Percentiles rank a stretch among this genome's conserved stretches.
phyloP scores from a whole-genome alignment of 2,329 filamentous ascomycete species.

The Arthrobotrys conoides region DNA sequence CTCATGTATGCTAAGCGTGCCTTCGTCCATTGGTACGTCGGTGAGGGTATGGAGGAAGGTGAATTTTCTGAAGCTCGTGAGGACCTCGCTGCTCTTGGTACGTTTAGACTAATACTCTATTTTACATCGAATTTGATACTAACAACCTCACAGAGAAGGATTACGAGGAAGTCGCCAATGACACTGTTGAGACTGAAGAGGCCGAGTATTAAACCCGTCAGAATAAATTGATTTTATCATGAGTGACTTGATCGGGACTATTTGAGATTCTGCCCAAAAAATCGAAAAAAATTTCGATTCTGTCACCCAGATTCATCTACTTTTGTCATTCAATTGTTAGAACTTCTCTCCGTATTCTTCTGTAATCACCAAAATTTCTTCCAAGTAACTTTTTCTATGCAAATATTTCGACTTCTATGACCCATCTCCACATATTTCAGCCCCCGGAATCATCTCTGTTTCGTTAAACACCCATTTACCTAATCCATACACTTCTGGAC shows the following conservation, averaged over 20 bases:
- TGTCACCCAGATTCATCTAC: not conserved
- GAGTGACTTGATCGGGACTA: not conserved
- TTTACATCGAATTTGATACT: not conserved
- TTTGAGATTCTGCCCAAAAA: not conserved
- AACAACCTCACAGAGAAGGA: conserved; percentile 74
- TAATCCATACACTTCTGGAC: conserved; percentile 12
- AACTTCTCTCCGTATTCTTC: conserved; percentile 6
- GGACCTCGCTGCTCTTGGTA: conserved; percentile 81
- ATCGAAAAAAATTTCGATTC: not conserved
- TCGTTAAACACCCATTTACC: not conserved
- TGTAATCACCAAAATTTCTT: not conserved
- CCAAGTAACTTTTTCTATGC: conserved; percentile 12
- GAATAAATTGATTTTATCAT: not conserved
- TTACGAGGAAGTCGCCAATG: conserved; percentile 85
- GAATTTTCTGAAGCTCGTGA: conserved; percentile 90
- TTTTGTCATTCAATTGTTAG: conserved; percentile 2
- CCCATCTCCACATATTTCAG: not conserved
- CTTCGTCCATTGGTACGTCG: conserved; percentile 83
- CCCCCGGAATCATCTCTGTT: not conserved
- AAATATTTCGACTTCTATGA: conserved; percentile 3
- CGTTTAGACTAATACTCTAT: conserved; percentile 4
- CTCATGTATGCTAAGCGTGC: conserved; percentile 79
- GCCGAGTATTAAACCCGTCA: conserved; percentile 64
- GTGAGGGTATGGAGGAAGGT: conserved; percentile 92
- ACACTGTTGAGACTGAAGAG: conserved; percentile 76